Evolutionary conservation across 192 early-diverging fungal genomes (phyloP).

Genomic region (Coemansia umbellata): DNA sequence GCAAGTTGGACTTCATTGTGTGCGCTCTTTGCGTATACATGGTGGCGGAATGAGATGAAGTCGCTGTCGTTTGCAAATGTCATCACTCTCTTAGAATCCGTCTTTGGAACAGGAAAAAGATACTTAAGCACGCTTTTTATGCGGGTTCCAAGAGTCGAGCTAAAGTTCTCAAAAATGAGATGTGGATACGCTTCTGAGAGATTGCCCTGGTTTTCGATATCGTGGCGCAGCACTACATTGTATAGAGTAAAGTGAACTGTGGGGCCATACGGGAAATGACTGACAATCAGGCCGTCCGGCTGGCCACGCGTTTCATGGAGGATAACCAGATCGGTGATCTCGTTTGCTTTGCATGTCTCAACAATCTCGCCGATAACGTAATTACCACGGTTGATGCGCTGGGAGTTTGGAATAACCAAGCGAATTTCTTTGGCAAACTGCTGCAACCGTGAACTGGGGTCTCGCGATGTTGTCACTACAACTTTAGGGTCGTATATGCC

Average conservation of each 20-base stretch:
- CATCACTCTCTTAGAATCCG: constrained; percentile 93
- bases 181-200: constrained; percentile 98
- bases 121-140: constrained; percentile 89
- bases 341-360: constrained; percentile 89
- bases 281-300: constrained; percentile 93
- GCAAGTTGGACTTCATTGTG: constrained; percentile 90
- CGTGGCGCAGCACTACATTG: constrained; percentile 96
- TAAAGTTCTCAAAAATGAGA: constrained; percentile 94
- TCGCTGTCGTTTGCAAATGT: constrained; percentile 96
- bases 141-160: constrained; percentile 77
- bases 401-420: constrained; percentile 91
- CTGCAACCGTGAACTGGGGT: constrained; percentile 85
- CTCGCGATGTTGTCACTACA: constrained; percentile 93
- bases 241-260: constrained; percentile 97
- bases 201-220: constrained; percentile 93
- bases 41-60: constrained; percentile 96
- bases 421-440: constrained; percentile 99
- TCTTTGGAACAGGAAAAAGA: constrained; percentile 96
- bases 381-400: constrained; percentile 95
- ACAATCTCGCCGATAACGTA: constrained; percentile 95
- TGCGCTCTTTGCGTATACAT: constrained; percentile 87
- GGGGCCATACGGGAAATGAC: constrained; percentile 96
- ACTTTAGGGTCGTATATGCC: constrained; percentile 94
- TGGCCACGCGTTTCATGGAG: constrained; percentile 93
- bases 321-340: constrained; percentile 94